Conservation (phyloP, 2,329 filamentous ascomycete species). For the Rhynchosporium secalis region DNA sequence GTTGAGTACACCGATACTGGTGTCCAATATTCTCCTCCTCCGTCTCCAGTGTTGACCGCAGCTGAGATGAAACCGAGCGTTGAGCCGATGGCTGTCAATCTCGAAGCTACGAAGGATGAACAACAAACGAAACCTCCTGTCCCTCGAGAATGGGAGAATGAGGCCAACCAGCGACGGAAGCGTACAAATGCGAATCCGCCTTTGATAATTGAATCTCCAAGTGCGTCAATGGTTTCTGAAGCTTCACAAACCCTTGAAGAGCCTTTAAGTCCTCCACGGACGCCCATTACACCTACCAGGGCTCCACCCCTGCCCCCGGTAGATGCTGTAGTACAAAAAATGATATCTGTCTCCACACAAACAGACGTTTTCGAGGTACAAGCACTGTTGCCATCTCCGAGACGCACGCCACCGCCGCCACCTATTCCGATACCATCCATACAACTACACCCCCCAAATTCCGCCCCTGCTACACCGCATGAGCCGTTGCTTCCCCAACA, state of each 20-base stretch:
- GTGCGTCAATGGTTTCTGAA: conserved; percentile 61
- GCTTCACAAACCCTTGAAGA: conserved; percentile 63
- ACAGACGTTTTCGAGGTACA: conserved; percentile 46
- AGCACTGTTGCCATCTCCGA: conserved; percentile 27
- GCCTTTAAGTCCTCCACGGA: conserved; percentile 64
- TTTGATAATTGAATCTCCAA: conserved; percentile 50
- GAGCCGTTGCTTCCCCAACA: conserved; percentile 76
- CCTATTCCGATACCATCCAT: conserved; percentile 73
- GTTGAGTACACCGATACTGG: conserved; percentile 71
- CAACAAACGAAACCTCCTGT: conserved; percentile 38
- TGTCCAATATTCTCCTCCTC: conserved; percentile 79
- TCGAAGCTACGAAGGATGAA: conserved; percentile 27
- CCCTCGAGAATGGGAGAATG: conserved; percentile 56
- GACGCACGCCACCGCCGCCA: conserved; percentile 39
- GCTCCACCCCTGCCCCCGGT: conserved; percentile 45
- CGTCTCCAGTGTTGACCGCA: conserved; percentile 61
- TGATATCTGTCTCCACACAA: conserved; percentile 62
- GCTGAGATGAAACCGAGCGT: conserved; percentile 44
- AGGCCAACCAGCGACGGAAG: conserved; percentile 74
- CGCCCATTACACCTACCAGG: conserved; percentile 55
- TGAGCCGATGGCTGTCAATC: conserved; percentile 43
- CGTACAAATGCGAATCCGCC: conserved; percentile 58
- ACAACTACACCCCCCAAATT: conserved; percentile 84
- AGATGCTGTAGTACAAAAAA: conserved; percentile 40
- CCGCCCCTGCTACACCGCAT: conserved; percentile 76